Conservation (phyloP, 768 basidiomycete genomes). For the Fibroporia radiculosa region DNA sequence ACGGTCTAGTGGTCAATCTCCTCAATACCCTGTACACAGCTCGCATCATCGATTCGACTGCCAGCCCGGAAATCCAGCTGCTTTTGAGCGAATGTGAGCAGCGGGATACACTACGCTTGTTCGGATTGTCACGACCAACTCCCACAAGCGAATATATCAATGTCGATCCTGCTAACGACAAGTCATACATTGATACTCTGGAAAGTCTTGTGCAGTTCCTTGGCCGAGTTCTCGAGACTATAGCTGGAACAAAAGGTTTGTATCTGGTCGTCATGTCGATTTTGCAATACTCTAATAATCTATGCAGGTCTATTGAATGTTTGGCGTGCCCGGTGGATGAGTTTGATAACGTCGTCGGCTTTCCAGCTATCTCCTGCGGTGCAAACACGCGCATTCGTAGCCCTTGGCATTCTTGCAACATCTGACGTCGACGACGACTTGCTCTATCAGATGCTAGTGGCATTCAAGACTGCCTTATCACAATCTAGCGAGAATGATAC, state of each 20-base stretch:
- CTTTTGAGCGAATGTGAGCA: constrained; percentile 56
- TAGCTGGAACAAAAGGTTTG: constrained; percentile 63
- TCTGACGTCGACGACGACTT: constrained; percentile 90
- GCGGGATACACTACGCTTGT: constrained; percentile 52
- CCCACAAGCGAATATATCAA: constrained; percentile 62
- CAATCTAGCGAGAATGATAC: constrained; percentile 67
- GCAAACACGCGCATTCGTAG: constrained; percentile 83
- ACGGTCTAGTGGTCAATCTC: constrained; percentile 75
- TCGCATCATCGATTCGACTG: constrained; percentile 49
- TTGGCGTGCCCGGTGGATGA: constrained; percentile 94
- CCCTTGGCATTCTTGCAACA: constrained; percentile 73
- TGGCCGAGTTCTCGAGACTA: constrained; percentile 51
- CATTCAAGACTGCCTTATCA: constrained; percentile 64
- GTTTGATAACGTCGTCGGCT: constrained; percentile 77
- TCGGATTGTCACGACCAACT: constrained; percentile 62
- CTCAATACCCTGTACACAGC: constrained; percentile 67
- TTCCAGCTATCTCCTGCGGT: constrained; percentile 85
- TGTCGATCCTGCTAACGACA: constrained; percentile 46
- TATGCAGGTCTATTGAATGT: constrained; percentile 65
- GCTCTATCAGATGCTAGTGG: constrained; percentile 87
- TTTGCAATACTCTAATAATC: neutral
- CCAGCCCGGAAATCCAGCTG: constrained; percentile 46
- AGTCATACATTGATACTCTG: constrained; percentile 51
- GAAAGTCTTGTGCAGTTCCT: constrained; percentile 62
- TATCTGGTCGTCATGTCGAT: neutral